Evolutionary conservation across 768 basidiomycete genomes (phyloP), one percentile per base, ranked within the genome.

Genomic region (Suillus subalutaceus): DNA sequence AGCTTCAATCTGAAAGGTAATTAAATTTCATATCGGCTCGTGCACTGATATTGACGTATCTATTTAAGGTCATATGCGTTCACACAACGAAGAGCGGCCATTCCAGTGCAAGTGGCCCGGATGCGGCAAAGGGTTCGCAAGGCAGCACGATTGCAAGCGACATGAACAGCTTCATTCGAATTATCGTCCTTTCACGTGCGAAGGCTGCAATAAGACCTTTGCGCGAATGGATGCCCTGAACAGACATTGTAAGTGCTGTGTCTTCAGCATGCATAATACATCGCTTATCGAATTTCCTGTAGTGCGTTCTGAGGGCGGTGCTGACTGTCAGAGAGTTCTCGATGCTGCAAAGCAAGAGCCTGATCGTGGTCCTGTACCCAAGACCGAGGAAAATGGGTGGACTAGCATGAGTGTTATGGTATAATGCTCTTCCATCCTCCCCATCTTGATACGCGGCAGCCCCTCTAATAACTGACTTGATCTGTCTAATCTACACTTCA

Each of bases 101-200:
- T 98, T 95, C 84, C 88, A 91, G 76, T 98, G 96, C 80, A 90
- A 92, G 72, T 97, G 94, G 90, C 93, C 94, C 1, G 95, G 94
- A 30, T 98, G 96, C 73, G 90, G 89, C 35, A 97, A 97, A 79
- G 94, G 96, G 30, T 96, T 97, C 68, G 96, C 93, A 35, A 79
- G 96, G 64, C 94, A 97, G 75, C 96, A 97, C 73, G 96, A 99
- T 76, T 97, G 96, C 79, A 98, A 97, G 75, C 87, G 96, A 3
- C 97, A 99, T 72, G 96, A 97, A 77, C 91, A 96, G 70, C 83
- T 99, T 50, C 96, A 99, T 75, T 89, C 93, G 65, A 96, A 97
- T 71, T 91, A 94, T 72, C 82, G 96, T 30, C 95, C 96, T 67
- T 97, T 96, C 75, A 91, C 87, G 15, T 99, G 97, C 72, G 93